phyloP scores from a whole-genome alignment of 2,329 filamentous ascomycete genomes.

The Aphanocladium album region DNA sequence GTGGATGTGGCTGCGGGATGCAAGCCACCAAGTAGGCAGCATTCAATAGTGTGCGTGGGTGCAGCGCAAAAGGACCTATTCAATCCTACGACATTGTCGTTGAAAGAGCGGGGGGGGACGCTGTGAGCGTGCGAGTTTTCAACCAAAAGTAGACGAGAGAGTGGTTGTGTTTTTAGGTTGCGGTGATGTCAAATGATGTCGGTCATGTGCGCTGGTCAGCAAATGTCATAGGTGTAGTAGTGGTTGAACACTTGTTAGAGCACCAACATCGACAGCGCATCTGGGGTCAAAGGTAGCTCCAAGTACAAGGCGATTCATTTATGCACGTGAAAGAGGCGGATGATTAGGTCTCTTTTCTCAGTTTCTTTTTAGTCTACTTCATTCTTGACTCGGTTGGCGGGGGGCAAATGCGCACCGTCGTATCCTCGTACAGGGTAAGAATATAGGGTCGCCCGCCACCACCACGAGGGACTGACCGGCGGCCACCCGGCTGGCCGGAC shows the following conservation, averaged over 20 bases:
- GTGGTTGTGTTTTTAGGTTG: neutral
- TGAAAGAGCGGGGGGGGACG: neutral
- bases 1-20: neutral
- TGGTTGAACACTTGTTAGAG: no score
- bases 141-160: neutral
- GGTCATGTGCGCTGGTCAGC: conserved; percentile 5
- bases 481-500: neutral
- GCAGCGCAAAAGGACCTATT: neutral
- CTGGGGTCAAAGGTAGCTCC: no score
- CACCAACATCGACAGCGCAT: no score
- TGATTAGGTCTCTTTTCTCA: neutral
- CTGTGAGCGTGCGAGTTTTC: neutral
- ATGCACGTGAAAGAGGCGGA: neutral
- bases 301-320: no score
- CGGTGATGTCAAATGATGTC: conserved; percentile 1
- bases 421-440: conserved; percentile 9
- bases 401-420: neutral
- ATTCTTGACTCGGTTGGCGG: neutral
- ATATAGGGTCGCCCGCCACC: no score
- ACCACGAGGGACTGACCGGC: neutral
- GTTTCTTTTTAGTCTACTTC: neutral
- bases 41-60: neutral
- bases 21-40: neutral
- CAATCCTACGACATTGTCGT: no score
- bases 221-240: neutral